These are phyloP conservation scores for Podila epigama DNA, from an alignment of 192 early-diverging fungal species.

Conservation along the genomic window DNA sequence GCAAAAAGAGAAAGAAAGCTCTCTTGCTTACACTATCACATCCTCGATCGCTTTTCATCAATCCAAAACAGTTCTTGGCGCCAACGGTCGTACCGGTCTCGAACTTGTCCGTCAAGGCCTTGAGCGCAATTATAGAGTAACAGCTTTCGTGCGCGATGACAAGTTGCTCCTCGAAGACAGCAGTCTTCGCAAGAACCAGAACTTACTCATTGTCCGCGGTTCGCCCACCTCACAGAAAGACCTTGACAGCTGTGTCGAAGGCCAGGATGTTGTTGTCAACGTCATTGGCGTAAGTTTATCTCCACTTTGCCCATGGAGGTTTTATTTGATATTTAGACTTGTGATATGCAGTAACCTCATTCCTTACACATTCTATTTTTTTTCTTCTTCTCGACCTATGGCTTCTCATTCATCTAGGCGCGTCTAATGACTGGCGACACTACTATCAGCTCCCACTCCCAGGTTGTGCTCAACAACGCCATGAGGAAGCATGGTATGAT, in stretches of 20 bases:
- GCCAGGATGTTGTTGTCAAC: slow-evolving; percentile 52
- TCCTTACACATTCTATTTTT: background rate
- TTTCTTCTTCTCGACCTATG: background rate
- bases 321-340: too few species aligned
- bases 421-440: slow-evolving; percentile 39
- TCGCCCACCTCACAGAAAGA: slow-evolving; percentile 41
- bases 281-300: slow-evolving; percentile 36
- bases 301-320: background rate
- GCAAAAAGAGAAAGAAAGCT: too few species aligned
- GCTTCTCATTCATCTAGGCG: slow-evolving; percentile 6
- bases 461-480: slow-evolving; percentile 42
- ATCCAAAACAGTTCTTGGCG: slow-evolving; percentile 39
- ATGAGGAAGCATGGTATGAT: slow-evolving; percentile 42
- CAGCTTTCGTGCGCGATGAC: slow-evolving; percentile 46
- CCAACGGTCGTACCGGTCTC: slow-evolving; percentile 38
- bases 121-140: slow-evolving; percentile 46
- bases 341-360: too few species aligned
- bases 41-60: background rate
- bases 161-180: slow-evolving; percentile 22
- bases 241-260: slow-evolving; percentile 48
- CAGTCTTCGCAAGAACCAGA: slow-evolving; percentile 42
- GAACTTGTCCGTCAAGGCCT: slow-evolving; percentile 50
- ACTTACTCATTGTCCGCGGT: slow-evolving; percentile 43
- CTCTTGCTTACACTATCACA: background rate
- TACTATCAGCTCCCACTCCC: slow-evolving; percentile 40